Evolutionary conservation across 1,284 basidiomycete species (phyloP).

Genomic region (Ceratobasidium sp.): DNA sequence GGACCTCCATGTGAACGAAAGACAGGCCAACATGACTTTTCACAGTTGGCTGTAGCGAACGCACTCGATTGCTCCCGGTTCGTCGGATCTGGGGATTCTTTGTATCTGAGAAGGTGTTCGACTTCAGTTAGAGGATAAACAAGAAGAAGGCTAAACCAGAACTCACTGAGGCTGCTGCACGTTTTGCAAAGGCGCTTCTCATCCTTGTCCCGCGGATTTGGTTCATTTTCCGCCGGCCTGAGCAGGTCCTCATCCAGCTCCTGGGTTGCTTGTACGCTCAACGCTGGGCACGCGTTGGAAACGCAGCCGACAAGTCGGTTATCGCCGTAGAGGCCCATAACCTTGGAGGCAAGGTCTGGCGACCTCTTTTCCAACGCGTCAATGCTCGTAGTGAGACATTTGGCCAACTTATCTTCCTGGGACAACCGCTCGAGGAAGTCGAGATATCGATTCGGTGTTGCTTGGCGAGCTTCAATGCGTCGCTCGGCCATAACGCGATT

Average conservation of each 20-base stretch:
- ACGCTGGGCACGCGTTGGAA: not conserved
- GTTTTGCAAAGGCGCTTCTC: not conserved
- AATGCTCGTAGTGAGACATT: conserved; percentile 6
- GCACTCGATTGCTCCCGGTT: not conserved
- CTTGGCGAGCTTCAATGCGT: not conserved
- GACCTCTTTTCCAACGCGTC: not conserved
- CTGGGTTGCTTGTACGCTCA: not conserved
- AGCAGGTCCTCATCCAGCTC: not conserved
- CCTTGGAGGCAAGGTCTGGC: not conserved
- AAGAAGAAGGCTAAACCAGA: too few relatives aligned
- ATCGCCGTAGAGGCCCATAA: conserved; percentile 7
- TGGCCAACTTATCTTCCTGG: not conserved
- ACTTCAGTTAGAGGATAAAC: too few relatives aligned
- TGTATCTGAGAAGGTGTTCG: too few relatives aligned
- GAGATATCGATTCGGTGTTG: not conserved
- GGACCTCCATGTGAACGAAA: too few relatives aligned
- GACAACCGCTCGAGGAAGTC: not conserved
- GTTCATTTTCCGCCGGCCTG: not conserved
- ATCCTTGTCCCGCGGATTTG: too few relatives aligned
- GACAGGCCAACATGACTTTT: too few relatives aligned
- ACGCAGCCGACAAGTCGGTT: conserved; percentile 6
- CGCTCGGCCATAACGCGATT: conserved; percentile 9
- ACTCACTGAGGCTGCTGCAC: too few relatives aligned
- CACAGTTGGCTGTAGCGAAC: too few relatives aligned
- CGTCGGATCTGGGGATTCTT: not conserved